phyloP scores from a whole-genome alignment of 306 rosid species.

The Mimosa bimucronata region DNA sequence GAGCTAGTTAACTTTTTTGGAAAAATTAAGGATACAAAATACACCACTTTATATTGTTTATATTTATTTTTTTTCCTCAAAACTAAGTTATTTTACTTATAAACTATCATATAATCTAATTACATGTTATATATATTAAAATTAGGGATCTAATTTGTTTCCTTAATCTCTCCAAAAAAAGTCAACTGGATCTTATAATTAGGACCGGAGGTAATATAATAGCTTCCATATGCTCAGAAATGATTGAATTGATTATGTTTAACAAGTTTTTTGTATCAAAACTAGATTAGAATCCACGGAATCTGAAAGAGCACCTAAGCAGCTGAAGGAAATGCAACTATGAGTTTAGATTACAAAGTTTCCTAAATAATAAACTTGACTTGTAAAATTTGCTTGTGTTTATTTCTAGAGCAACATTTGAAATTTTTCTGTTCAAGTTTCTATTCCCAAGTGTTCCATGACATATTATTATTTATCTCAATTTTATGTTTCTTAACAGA shows the following conservation, averaged over 20 bases:
- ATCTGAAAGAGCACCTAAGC: conserved; percentile 18
- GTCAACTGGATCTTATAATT: too few species aligned
- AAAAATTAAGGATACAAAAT: too few species aligned
- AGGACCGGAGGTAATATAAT: too few species aligned
- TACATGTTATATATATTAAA: too few species aligned
- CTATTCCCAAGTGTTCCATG: conserved; percentile 22
- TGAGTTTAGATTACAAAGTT: not conserved
- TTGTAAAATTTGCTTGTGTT: not conserved
- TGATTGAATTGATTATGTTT: not conserved
- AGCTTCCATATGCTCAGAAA: conserved; percentile 12
- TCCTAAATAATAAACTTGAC: not conserved
- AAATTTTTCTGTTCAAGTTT: conserved; percentile 30
- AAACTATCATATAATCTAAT: too few species aligned
- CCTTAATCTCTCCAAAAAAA: too few species aligned
- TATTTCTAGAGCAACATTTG: conserved; percentile 12
- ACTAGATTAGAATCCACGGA: conserved; percentile 15
- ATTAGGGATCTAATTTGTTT: too few species aligned
- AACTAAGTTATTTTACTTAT: too few species aligned
- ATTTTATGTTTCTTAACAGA: conserved; percentile 60
- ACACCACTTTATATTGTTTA: too few species aligned
- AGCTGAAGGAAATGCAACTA: conserved; percentile 10
- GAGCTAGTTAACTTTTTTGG: too few species aligned
- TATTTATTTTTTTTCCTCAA: too few species aligned
- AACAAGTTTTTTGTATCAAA: conserved; percentile 1
- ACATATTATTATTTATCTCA: conserved; percentile 26